Base-by-base conservation (phyloP, 805 yeast genomes). In the Ogataea glucozyma region DNA sequence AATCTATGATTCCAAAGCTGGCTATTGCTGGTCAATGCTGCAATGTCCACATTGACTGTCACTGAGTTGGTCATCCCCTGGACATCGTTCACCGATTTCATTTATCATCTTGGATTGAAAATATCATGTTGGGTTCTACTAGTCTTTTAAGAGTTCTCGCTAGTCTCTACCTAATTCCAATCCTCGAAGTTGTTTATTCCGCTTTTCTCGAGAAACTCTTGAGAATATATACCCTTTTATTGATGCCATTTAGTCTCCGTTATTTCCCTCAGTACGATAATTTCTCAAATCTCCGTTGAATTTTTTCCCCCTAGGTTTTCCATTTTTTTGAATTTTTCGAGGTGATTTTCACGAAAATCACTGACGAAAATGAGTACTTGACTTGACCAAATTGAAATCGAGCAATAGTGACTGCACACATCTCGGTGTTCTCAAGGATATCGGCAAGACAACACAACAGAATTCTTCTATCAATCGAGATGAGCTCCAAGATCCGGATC, bases 401-500 rank as follows among this genome's bases (percentile, higher is more conserved):
- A 17, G 16, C 18, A 6, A 18, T 5, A 6, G 18, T 13, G 7
- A 27, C 6, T 27, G 13, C 18, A 6, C 7, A n/a, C n/a, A n/a
- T n/a, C n/a, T n/a, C n/a, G n/a, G n/a, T 27, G 31, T 17, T 8
- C 19, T 7, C 31, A 13, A 19, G 6, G 30, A 14, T 11, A 26
- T 11, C 10, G 10, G 35, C 27, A 24, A 22, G 20, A 22, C 9
- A 26, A 17, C 10, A 30, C 26, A 39, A 11, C 26, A 9, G 13
- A 8, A 8, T 20, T 5, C 21, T 6, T 4, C 10, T 16, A 14
- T 23, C 13, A 9, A 23, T 11, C 29, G 12, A 24, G 13, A 67
- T 61, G 70, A 64, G 71, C 35, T 62, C 76, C 38, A 81, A 81
- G 54, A 69, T 82, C 46, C 78, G 75, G 63, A 87, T 93, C 49